These are phyloP conservation scores for Trichophyton rubrum DNA, from an alignment of 2,329 filamentous ascomycete species.

Conservation along the genomic window DNA sequence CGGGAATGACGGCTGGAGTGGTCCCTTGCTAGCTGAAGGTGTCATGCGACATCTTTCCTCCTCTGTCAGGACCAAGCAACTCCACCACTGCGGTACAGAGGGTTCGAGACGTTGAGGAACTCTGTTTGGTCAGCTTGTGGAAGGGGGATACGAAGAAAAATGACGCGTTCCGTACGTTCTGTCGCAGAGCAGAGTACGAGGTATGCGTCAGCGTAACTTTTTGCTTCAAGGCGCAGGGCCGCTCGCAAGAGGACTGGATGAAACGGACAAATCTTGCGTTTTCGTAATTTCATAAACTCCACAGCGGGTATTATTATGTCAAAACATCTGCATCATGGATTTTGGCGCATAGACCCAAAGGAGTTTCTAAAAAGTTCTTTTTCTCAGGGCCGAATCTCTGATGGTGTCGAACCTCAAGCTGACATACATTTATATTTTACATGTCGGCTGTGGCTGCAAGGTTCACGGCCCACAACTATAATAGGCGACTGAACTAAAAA, in stretches of 20 bases:
- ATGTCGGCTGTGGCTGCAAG: not conserved
- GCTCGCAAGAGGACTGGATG: not conserved
- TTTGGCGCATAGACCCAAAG: not conserved
- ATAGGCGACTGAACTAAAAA: not conserved
- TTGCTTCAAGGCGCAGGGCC: not conserved
- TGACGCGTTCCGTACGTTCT: not conserved
- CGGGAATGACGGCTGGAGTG: not conserved
- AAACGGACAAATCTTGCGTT: not conserved
- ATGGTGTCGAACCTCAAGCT: not conserved
- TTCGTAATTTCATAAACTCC: not conserved
- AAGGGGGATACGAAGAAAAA: not conserved
- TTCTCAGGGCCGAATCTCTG: not conserved
- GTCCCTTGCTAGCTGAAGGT: not conserved
- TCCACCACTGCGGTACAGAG: not conserved
- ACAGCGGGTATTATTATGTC: not conserved
- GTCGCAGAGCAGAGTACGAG: not conserved
- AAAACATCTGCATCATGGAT: not conserved
- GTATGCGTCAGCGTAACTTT: not conserved
- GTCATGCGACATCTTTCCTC: conserved; percentile 3
- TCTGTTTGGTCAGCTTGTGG: not conserved
- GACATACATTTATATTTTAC: not conserved
- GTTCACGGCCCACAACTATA: not conserved
- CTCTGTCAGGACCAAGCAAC: not conserved
- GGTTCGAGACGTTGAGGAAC: not conserved
- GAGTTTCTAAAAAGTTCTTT: not conserved